Base-by-base conservation (phyloP, 2,329 filamentous ascomycete species). In the Nemania abortiva region DNA sequence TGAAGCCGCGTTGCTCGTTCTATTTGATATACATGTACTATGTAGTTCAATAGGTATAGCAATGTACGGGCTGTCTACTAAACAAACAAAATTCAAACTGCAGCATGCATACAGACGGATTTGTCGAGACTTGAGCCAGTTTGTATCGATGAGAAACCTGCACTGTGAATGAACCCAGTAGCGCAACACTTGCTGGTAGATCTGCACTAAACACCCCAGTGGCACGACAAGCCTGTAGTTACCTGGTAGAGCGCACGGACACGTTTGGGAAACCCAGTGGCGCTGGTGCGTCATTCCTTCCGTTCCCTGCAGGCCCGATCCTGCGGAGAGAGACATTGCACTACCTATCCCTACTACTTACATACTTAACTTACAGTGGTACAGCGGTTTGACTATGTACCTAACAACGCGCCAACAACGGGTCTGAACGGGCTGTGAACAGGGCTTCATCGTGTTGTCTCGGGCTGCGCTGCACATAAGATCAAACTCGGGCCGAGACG, bases 271-370 rank as follows among this genome's bases (percentile, higher is more conserved):
- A 57, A 49, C 63, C 13, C 57, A 50, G 31, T 65, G 61, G 57
- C 53, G 34, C 45, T 42, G 55, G 24, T 60, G 61, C 62, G 39
- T 50, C 52, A 55, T 59, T 27, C 49, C 63, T 50, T 59, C 63
- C 50, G 55, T 42, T 45, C 15, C 37, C 31, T 61, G 64, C 67
- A 59, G 58, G 24, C 34, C 50, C 31, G 42, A 39, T 42, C 50
- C 56, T 63, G 54, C 49, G 50, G 55, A 56, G 20, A 54, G 50
- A 55, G 7, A 42, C 34, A 37, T 37, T 37, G 11, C 45, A 50
- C n/a, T 11, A 50, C 20, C 10, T 22, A 54, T n/a, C n/a, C 24
- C 24, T 27, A 27, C 5, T 5, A 27, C n/a, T 27, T 27, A 27
- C 24, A 27, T 27, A 2, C 24, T 27, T 27, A 27, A n/a, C n/a